A percentile compares a stretch with the other conserved stretches of the same genome.
Conservation (phyloP, 2,329 filamentous ascomycete genomes). For the Aspergillus sp. region DNA sequence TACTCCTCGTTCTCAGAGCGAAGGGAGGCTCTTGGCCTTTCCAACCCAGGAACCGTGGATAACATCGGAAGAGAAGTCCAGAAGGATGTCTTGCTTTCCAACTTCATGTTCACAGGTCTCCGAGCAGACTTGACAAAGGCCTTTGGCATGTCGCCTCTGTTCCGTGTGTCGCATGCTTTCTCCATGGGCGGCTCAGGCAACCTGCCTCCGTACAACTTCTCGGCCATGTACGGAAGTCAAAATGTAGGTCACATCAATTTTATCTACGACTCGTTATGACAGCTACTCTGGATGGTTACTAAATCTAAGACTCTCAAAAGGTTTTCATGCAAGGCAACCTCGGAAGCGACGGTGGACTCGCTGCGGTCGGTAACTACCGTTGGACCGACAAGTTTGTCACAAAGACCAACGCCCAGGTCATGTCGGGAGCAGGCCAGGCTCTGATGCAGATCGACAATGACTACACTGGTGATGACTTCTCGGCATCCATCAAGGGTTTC, state of each 20-base stretch:
- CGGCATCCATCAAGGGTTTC: slow-evolving; percentile 83
- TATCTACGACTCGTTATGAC: not conserved
- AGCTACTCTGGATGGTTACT: not conserved
- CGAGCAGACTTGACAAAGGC: slow-evolving; percentile 95
- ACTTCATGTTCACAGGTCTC: slow-evolving; percentile 94
- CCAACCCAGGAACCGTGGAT: slow-evolving; percentile 91
- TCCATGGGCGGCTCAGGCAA: slow-evolving; percentile 79
- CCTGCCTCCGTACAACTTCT: slow-evolving; percentile 91
- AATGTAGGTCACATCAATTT: slow-evolving; percentile 58
- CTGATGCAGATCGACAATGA: slow-evolving; percentile 95
- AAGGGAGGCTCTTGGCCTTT: slow-evolving; percentile 80
- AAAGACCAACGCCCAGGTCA: slow-evolving; percentile 83
- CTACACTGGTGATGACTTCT: slow-evolving; percentile 90
- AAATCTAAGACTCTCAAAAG: slow-evolving; percentile 43
- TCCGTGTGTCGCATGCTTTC: slow-evolving; percentile 96
- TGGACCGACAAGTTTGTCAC: slow-evolving; percentile 76
- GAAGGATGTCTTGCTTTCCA: slow-evolving; percentile 92
- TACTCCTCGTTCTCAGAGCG: slow-evolving; percentile 78
- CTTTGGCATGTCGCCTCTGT: slow-evolving; percentile 87
- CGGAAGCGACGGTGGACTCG: slow-evolving; percentile 85
- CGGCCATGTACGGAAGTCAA: slow-evolving; percentile 86
- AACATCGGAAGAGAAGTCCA: slow-evolving; percentile 85
- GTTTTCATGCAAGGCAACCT: slow-evolving; percentile 93
- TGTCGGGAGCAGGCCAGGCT: slow-evolving; percentile 70
- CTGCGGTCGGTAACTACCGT: slow-evolving; percentile 87